Evolutionary conservation across 306 rosid species (phyloP), one percentile per base, ranked within the genome.

Genomic region (Dryas drummondii): DNA sequence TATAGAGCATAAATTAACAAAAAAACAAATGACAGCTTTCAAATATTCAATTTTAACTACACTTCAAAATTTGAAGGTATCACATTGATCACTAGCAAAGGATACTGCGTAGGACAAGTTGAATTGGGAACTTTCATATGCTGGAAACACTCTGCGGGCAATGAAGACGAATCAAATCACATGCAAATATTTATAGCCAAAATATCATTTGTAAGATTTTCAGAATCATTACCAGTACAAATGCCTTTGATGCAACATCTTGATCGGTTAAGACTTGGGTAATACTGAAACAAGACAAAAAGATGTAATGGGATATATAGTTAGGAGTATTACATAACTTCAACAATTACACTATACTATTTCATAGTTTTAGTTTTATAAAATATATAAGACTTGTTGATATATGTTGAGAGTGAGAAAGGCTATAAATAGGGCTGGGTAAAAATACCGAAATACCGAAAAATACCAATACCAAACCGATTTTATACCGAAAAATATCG

Each of bases 91-190:
- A 63, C 70, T 51, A 50, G 64, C 58, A 58, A 73, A 87, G 97
- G 99, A 96, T 96, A 96, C 99, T 92, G 99, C 22, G 98, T 92
- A 37, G 99, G 99, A 58, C 97, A 97, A 63, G 97, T 86, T 72
- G 99, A 92, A 84, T 96, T 96, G 59, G 99, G 99, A 79, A 96
- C 99, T 88, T 90, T 96, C 99, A 96, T 96, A 92, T 96, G 98
- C 86, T 92, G 83, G 86, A 96, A 96, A 77, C 99, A 96, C 85
- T 96, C 99, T 96, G 92, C 8, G 75, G 56, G 37, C 73, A 79
- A 72, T 68, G 81, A 82, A 86, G 59, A 63, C 32, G 49, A 76
- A 74, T 86, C 82, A 88, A 47, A 71, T 62, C 44, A n/a, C 16
- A 51, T 70, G 54, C 44, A 65, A 76, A 16, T 48, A 68, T 12